A percentile compares a stretch with the other conserved stretches of the same genome.
Conservation (phyloP, 2,329 filamentous ascomycete genomes). For the Sordariomycetes sp. region DNA sequence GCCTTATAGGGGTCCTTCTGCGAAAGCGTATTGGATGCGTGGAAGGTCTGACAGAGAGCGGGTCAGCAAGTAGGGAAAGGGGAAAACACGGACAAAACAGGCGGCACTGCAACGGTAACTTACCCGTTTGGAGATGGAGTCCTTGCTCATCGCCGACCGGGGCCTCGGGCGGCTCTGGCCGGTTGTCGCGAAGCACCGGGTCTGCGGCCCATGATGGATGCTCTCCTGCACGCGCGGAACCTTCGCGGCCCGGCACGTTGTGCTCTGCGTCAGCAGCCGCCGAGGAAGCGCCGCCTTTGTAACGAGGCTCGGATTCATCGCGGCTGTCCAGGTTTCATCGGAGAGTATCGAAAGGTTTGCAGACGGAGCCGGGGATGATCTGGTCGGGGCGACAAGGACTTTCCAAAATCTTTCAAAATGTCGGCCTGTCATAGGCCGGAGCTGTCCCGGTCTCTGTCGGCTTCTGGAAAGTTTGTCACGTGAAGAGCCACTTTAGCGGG, state of each 20-base stretch:
- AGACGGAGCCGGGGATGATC: not conserved
- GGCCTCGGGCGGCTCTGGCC: not conserved
- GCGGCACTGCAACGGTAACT: constrained; percentile 6
- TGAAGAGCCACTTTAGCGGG: constrained; percentile 1
- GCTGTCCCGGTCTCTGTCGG: not conserved
- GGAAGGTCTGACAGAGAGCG: constrained; percentile 35
- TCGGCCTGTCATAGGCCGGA: not conserved
- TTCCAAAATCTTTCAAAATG: constrained; percentile 1
- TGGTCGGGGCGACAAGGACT: not conserved
- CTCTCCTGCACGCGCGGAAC: constrained; percentile 20
- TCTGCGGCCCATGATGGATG: constrained; percentile 23
- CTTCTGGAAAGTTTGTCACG: constrained; percentile 4
- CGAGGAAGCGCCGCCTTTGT: constrained; percentile 34
- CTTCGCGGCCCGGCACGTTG: constrained; percentile 26
- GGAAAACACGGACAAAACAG: not conserved
- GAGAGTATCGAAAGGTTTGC: constrained; percentile 1
- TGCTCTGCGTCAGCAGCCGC: constrained; percentile 32
- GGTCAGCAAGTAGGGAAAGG: not conserved
- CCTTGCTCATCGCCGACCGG: constrained; percentile 14
- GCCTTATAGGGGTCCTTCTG: constrained; percentile 75
- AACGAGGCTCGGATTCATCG: constrained; percentile 37
- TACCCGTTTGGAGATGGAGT: constrained; percentile 11
- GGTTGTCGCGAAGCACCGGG: constrained; percentile 10
- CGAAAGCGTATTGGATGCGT: constrained; percentile 43
- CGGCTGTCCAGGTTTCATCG: constrained; percentile 18